Evolutionary conservation across 495 filamentous ascomycete species (phyloP).

Genomic region (Daldinia decipiens): DNA sequence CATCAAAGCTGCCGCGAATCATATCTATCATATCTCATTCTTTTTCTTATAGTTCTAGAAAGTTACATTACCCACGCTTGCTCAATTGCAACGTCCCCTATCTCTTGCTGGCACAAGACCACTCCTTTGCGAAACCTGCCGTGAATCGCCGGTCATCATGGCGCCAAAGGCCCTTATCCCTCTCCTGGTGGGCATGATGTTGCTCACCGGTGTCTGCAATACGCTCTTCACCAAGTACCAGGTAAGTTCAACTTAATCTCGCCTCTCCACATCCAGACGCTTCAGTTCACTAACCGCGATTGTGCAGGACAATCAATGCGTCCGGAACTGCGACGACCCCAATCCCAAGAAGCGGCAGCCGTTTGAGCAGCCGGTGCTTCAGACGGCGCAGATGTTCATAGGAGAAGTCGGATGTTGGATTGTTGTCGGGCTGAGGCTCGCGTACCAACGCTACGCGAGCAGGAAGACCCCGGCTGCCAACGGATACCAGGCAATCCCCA

Average conservation of each 20-base stretch:
- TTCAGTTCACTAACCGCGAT: conserved; percentile 11
- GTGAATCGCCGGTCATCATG: conserved; percentile 46
- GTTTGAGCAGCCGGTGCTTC: conserved; percentile 96
- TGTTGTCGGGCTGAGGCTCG: conserved; percentile 72
- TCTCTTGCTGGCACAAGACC: conserved; percentile 27
- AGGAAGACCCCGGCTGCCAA: conserved; percentile 55
- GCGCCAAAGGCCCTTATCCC: conserved; percentile 71
- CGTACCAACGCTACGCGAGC: conserved; percentile 68
- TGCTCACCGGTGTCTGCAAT: conserved; percentile 89
- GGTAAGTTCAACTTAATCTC: conserved; percentile 56
- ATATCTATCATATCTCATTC: conserved; percentile 1
- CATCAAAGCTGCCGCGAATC: conserved; percentile 27
- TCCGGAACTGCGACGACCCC: conserved; percentile 83
- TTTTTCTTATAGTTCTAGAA: conserved; percentile 8
- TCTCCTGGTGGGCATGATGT: conserved; percentile 91
- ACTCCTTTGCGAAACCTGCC: conserved; percentile 5
- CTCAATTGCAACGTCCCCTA: conserved; percentile 16
- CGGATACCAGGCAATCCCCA: conserved; percentile 72
- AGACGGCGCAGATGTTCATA: conserved; percentile 94
- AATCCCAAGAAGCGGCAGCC: conserved; percentile 71
- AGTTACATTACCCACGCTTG: neutral
- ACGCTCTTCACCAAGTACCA: conserved; percentile 97
- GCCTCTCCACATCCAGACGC: neutral
- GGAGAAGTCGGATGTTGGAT: conserved; percentile 94
- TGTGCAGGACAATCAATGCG: conserved; percentile 90